These are phyloP conservation scores for Drechmeria coniospora DNA, from an alignment of 2,329 filamentous ascomycete species.

Conservation along the genomic window DNA sequence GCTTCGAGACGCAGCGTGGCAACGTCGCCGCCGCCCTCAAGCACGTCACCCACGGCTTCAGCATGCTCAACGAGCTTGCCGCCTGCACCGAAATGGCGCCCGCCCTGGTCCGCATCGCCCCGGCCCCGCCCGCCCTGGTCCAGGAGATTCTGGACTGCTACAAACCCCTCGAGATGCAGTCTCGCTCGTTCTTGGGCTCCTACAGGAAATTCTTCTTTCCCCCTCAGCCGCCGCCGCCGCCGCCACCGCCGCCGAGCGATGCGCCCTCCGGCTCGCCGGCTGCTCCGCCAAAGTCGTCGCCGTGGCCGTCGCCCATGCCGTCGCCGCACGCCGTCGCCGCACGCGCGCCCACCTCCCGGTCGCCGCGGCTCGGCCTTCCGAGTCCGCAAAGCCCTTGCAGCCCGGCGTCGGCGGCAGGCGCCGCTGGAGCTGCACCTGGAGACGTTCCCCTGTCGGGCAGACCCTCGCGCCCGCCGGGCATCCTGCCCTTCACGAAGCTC, in stretches of 20 bases:
- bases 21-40: slow-evolving; percentile 24
- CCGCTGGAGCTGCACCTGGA: no score
- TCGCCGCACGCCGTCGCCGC: no score
- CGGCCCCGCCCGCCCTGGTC: slow-evolving; percentile 19
- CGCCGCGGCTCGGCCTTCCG: slow-evolving; percentile 12
- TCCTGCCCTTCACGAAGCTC: slow-evolving; percentile 21
- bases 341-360: no score
- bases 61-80: slow-evolving; percentile 23
- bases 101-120: slow-evolving; percentile 20
- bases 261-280: no score
- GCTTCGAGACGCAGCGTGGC: slow-evolving; percentile 24
- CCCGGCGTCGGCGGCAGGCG: slow-evolving; percentile 4
- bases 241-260: no score
- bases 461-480: slow-evolving; percentile 16
- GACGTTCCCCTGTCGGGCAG: no score
- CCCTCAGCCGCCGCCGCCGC: slow-evolving; percentile 3
- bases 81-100: slow-evolving; percentile 20
- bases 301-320: no score
- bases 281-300: no score
- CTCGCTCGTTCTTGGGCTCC: slow-evolving; percentile 22
- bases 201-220: slow-evolving; percentile 20
- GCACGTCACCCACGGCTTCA: slow-evolving; percentile 24
- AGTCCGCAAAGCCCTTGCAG: slow-evolving; percentile 18
- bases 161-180: slow-evolving; percentile 22
- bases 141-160: slow-evolving; percentile 24